These are phyloP conservation scores for Sideroxylon spinosum DNA, from an alignment of 179 eudicot species.

Conservation along the genomic window DNA sequence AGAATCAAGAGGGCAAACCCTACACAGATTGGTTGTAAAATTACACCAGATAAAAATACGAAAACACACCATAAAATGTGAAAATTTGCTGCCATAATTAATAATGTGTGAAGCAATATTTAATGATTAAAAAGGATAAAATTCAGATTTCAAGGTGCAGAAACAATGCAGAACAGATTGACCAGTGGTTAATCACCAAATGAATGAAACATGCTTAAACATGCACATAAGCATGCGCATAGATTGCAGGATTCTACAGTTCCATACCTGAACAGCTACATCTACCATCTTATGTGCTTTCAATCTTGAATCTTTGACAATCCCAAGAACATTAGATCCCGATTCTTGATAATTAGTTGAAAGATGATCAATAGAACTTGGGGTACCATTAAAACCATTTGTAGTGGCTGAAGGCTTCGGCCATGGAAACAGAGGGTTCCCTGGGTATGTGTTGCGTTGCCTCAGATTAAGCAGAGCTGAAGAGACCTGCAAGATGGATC, in stretches of 20 bases:
- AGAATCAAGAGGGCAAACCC: neutral
- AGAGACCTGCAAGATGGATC: conserved; percentile 45
- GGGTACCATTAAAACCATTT: conserved; percentile 29
- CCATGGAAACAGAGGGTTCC: conserved; percentile 36
- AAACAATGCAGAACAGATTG: neutral
- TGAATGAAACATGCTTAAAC: neutral
- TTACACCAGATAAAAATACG: neutral
- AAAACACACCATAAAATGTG: neutral
- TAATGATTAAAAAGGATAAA: neutral
- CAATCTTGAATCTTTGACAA: conserved; percentile 57
- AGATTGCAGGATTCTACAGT: conserved; percentile 2
- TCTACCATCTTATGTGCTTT: conserved; percentile 75
- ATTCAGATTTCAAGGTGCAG: neutral
- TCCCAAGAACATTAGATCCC: conserved; percentile 55
- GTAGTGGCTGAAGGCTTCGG: conserved; percentile 33
- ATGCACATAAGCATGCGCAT: neutral
- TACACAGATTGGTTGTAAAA: neutral
- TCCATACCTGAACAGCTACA: conserved; percentile 68
- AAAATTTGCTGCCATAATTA: neutral
- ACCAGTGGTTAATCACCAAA: neutral
- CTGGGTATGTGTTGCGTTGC: conserved; percentile 67
- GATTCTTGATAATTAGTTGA: conserved; percentile 42
- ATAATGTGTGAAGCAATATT: neutral
- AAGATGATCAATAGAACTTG: conserved; percentile 33
- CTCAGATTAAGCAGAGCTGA: conserved; percentile 57